phyloP scores from a whole-genome alignment of 139 green algal species.

The Haematococcus sp. region DNA sequence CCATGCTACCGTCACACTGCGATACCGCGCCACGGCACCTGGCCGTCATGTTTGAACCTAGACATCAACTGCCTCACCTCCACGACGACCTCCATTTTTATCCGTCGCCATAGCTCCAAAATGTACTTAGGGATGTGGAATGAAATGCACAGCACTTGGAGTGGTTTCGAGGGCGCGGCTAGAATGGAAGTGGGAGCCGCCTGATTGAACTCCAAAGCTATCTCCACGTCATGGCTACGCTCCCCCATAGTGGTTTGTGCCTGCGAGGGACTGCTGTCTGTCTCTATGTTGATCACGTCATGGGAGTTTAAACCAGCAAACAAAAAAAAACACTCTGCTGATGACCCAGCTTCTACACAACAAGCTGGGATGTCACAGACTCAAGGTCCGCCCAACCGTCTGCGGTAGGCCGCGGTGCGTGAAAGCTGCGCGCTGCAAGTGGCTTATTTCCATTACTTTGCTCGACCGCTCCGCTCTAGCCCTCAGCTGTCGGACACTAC shows the following conservation, averaged over 20 bases:
- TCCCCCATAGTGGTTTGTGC: conserved; percentile 16
- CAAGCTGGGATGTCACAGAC: too few relatives aligned
- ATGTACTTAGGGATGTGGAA: neutral
- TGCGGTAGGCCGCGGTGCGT: too few relatives aligned
- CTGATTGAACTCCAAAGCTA: conserved; percentile 33
- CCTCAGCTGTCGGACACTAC: too few relatives aligned
- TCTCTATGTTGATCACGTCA: too few relatives aligned
- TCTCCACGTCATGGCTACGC: conserved; percentile 25
- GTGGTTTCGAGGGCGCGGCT: neutral
- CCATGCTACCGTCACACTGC: too few relatives aligned
- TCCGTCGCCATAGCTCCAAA: conserved; percentile 21
- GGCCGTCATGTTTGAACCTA: neutral
- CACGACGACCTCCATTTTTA: conserved; percentile 59
- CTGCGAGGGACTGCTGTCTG: neutral
- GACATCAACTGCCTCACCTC: conserved; percentile 40
- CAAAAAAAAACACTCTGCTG: too few relatives aligned
- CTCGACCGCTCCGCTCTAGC: too few relatives aligned
- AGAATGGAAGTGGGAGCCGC: conserved; percentile 19
- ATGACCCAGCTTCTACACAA: too few relatives aligned
- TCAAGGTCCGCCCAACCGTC: too few relatives aligned
- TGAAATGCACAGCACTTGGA: conserved; percentile 1
- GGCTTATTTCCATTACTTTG: too few relatives aligned
- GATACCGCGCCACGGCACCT: neutral
- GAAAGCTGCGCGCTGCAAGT: too few relatives aligned
- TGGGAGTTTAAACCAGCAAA: too few relatives aligned